Evolutionary conservation across 257 asterid genomes (phyloP), one percentile per base, ranked within the genome.

Genomic region (Plantago ovata): DNA sequence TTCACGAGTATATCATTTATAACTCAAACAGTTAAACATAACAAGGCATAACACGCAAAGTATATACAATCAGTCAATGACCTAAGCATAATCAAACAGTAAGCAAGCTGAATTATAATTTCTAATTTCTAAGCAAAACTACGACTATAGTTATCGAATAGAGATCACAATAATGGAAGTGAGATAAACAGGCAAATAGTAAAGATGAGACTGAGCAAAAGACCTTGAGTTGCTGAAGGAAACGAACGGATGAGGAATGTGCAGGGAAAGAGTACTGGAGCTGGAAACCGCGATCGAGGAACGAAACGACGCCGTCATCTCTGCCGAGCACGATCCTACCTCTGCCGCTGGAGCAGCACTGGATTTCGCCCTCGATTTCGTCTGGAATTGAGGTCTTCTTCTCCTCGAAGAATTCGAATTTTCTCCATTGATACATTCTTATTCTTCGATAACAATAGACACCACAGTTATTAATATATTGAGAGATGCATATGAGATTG

Each of bases 201-300:
- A 40, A 40, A 40, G 45, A 3, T 10, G n/a, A 40, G n/a, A 40
- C 7, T 13, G 1, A 48, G 32, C 7, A 48, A 48, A 3, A 19
- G 41, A 90, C 96, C 95, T 85, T 92, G 76, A 92, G 98, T 53
- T 88, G 98, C 72, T 88, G 98, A 68, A 92, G 91, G 77, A 79
- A 88, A 60, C 80, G 87, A 47, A 92, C 83, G 13, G 98, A 80
- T 36, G 92, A 72, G 53, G 95, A 77, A 71, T 92, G 95, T 75
- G 97, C 95, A 48, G 75, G 80, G 68, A 92, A 92, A 15, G 88
- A 77, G 75, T 75, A 77, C 58, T 79, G 84, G 68, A 77, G 78
- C 79, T 88, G 93, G 62, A 92, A 79, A 40, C 75, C 84, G 0
- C 96, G 91, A 84, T 92, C 98, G 63, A 92, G 79, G 45, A 82